A percentile compares a stretch with the other conserved stretches of the same genome.
phyloP scores from a whole-genome alignment of 345 rosid species.

The Aegle marmelos region DNA sequence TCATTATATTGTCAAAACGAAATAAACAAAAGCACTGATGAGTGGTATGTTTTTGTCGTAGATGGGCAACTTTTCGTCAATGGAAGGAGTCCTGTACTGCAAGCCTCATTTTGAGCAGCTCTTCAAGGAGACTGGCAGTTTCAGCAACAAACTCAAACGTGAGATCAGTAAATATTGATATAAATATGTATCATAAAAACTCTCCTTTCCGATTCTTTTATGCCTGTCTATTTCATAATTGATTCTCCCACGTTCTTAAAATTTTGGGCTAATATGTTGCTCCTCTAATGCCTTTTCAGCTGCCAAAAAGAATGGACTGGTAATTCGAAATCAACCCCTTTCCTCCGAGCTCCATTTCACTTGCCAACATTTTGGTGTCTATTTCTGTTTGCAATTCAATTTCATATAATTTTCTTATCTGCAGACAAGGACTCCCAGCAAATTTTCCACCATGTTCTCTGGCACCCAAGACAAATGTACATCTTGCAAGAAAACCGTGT shows the following conservation, averaged over 20 bases:
- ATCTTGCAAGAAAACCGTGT: conserved; percentile 41
- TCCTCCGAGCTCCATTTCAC: background rate
- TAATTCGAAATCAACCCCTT: conserved; percentile 13
- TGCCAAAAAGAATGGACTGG: conserved; percentile 39
- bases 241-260: background rate
- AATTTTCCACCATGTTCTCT: conserved; percentile 36
- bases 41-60: conserved; percentile 13
- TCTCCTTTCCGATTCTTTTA: background rate
- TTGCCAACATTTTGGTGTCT: background rate
- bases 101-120: conserved; percentile 89
- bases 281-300: conserved; percentile 27
- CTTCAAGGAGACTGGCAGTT: conserved; percentile 60
- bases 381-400: background rate
- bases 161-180: background rate
- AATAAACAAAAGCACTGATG: no score
- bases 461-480: conserved; percentile 56
- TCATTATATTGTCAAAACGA: no score
- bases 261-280: background rate
- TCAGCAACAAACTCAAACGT: conserved; percentile 51
- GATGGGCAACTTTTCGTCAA: conserved; percentile 67
- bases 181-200: background rate
- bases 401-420: background rate
- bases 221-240: background rate
- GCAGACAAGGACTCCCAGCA: conserved; percentile 49
- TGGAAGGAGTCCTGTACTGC: conserved; percentile 78